These are phyloP conservation scores for Chytriomyces hyalinus DNA, from an alignment of 192 early-diverging fungal species.

Conservation along the genomic window DNA sequence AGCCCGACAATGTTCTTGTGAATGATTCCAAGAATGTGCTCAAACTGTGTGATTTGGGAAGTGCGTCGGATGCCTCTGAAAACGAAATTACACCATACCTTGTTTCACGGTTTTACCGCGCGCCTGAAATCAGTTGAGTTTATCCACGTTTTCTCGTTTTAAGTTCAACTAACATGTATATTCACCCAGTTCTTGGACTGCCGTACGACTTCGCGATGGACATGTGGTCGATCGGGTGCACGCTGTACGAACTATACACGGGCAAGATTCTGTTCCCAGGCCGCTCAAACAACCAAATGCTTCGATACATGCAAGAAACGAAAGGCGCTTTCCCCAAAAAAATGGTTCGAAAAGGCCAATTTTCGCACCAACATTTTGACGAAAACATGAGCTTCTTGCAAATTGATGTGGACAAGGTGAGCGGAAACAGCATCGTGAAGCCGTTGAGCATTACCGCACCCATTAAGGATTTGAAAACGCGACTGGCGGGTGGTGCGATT, in stretches of 20 bases:
- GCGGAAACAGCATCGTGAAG: conserved; percentile 66
- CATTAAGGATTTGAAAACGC: conserved; percentile 70
- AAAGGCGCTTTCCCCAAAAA: conserved; percentile 88
- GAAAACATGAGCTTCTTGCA: conserved; percentile 71
- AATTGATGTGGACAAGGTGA: conserved; percentile 63
- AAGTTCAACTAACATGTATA: not conserved
- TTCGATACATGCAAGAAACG: conserved; percentile 89
- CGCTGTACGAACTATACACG: conserved; percentile 93
- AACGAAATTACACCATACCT: conserved; percentile 96
- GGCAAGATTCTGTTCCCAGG: conserved; percentile 96
- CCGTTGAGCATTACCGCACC: conserved; percentile 72
- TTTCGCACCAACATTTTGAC: conserved; percentile 88
- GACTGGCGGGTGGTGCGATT: conserved; percentile 62
- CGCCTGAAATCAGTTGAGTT: conserved; percentile 89
- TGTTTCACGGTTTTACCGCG: conserved; percentile 93
- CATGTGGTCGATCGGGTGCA: conserved; percentile 95
- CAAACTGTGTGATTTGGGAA: conserved; percentile 94
- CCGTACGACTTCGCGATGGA: conserved; percentile 88
- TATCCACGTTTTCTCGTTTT: not conserved
- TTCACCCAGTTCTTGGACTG: conserved; percentile 75
- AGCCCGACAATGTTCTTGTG: conserved; percentile 97
- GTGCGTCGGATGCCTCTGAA: conserved; percentile 84
- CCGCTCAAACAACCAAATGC: conserved; percentile 94
- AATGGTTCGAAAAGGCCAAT: conserved; percentile 82
- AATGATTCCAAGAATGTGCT: conserved; percentile 75